Percentiles rank a stretch among this genome's conserved stretches.
Conservation (phyloP, 805 yeast genomes). For the Yamadazyma kitorensis region DNA sequence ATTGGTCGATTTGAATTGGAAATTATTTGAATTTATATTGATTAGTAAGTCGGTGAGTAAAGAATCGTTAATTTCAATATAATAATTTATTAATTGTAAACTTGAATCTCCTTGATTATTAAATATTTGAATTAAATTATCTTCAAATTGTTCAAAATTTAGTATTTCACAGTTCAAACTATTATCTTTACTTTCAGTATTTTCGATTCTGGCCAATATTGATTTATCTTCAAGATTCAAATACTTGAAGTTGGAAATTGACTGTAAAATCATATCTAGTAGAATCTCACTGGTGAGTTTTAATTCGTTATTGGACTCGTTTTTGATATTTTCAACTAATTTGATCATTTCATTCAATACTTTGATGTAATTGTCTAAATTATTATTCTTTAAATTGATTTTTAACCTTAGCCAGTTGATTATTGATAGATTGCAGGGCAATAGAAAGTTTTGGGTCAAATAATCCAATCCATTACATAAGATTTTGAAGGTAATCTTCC, state of each 20-base stretch:
- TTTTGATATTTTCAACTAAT: constrained; percentile 16
- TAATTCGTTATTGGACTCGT: constrained; percentile 17
- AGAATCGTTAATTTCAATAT: constrained; percentile 2
- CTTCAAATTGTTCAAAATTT: constrained; percentile 11
- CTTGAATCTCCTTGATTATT: constrained; percentile 3
- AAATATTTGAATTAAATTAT: constrained; percentile 11
- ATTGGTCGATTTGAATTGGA: constrained; percentile 15
- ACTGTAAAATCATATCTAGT: constrained; percentile 19
- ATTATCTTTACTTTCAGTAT: neutral
- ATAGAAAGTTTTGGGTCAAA: constrained; percentile 75
- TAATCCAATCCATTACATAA: constrained; percentile 81
- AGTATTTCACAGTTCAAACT: neutral
- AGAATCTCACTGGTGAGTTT: constrained; percentile 22
- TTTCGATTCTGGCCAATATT: no score
- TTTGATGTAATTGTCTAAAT: constrained; percentile 15
- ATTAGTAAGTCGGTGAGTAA: constrained; percentile 4
- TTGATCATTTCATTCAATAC: constrained; percentile 26
- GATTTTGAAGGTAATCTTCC: constrained; percentile 55
- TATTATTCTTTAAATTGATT: constrained; percentile 12
- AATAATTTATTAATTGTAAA: constrained; percentile 6
- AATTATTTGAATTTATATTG: constrained; percentile 5
- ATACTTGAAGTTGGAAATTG: neutral
- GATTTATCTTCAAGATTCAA: constrained; percentile 3
- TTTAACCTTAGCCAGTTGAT: constrained; percentile 28
- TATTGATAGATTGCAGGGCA: constrained; percentile 46